These are phyloP conservation scores for Physocladia obscura DNA, from an alignment of 192 early-diverging fungal species.

Conservation along the genomic window DNA sequence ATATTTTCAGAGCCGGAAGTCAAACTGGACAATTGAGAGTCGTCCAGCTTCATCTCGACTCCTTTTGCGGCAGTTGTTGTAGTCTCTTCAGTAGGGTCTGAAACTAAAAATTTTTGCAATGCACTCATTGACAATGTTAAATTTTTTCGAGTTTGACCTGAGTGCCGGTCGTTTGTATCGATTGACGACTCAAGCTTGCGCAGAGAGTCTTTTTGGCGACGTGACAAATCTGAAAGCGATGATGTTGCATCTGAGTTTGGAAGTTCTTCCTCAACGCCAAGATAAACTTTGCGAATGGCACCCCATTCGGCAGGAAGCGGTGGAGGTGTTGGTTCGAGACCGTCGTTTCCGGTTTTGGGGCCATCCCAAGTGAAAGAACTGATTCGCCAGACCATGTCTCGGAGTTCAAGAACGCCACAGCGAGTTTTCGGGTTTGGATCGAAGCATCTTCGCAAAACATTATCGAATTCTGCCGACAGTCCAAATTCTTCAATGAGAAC, in stretches of 20 bases:
- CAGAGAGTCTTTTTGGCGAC: background rate
- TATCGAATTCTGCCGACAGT: constrained; percentile 23
- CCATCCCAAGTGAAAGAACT: constrained; percentile 4
- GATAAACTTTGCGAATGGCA: constrained; percentile 3
- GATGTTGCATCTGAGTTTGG: background rate
- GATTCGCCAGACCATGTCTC: constrained; percentile 3
- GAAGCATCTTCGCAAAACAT: constrained; percentile 24
- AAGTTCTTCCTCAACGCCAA: background rate
- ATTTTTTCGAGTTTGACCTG: background rate
- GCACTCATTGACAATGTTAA: constrained; percentile 7
- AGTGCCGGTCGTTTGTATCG: background rate
- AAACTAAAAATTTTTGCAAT: constrained; percentile 16
- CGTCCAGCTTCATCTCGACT: constrained; percentile 23
- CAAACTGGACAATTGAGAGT: constrained; percentile 4
- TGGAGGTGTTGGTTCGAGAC: background rate
- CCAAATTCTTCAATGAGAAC: constrained; percentile 20
- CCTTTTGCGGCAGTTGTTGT: background rate
- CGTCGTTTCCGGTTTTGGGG: background rate
- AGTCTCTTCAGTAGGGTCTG: background rate
- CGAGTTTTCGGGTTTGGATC: constrained; percentile 27
- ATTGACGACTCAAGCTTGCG: background rate
- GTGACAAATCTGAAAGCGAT: background rate
- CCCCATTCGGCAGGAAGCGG: constrained; percentile 7
- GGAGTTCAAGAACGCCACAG: constrained; percentile 7
- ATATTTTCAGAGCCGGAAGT: too few relatives aligned